Base-by-base conservation (phyloP, 305 asterid genomes). In the Striga hermonthica region DNA sequence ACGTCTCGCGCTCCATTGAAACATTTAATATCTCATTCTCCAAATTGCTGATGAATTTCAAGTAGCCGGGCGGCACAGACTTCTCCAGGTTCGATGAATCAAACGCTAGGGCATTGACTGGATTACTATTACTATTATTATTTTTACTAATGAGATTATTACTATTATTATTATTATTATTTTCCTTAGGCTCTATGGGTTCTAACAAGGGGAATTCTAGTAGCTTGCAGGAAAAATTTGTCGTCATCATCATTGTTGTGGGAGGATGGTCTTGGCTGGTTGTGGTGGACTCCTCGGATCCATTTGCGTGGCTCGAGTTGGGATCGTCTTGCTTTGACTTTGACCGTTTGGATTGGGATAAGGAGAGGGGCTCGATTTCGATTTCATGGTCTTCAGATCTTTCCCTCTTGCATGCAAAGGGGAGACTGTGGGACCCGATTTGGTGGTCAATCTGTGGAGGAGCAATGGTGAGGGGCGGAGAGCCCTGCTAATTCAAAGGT, bases 1-100 rank as follows among this genome's bases (percentile, higher is more conserved):
- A 54, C 0, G 86, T 82, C 78, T 91, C 98, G 74, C 92, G 74
- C 62, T 91, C 97, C 95, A 85, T 87, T 47, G 97, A 87, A 6
- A 86, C 86, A 11, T 83, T 85, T 6, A 91, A 74, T 62, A 89
- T 85, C 87, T 86, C 95, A 13, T 78, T 80, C 80, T 91, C 98
- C 3, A 91, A 76, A 58, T 91, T 85, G 81, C 82, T 83, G 61
- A 91, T 89, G 44, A 89, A 89, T 64, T 89, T 91, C 71, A 89
- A 48, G 74, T 87, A 91, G 9, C 97, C 96, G 5, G 98, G 96
- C 11, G 96, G 98, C 45, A 91, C 95, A 0, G 95, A 91, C 61
- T 84, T 91, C 84, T 91, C 98, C 1, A 91, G 89, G 58, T 85
- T 89, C 62, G 98, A 87, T 15, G 98, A 87, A 69, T 91, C 96